A percentile compares a stretch with the other conserved stretches of the same genome.
Conservation (phyloP, 805 yeast genomes). For the Kuraishia floccosa region DNA sequence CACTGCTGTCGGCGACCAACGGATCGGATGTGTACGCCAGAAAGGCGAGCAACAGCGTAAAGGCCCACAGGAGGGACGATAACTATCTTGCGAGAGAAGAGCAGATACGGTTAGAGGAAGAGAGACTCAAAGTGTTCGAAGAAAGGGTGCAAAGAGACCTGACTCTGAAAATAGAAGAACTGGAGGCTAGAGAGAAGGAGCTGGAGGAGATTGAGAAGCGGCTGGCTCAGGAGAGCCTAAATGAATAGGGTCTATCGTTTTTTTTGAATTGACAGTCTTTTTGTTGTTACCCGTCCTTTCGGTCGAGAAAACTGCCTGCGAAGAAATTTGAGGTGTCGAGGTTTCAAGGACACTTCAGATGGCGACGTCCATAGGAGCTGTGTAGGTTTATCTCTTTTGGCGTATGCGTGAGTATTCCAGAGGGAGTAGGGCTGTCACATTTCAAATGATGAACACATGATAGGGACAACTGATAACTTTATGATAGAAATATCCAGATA, state of each 20-base stretch:
- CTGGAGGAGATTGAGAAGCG: constrained; percentile 9
- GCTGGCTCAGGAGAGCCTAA: constrained; percentile 13
- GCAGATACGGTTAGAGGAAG: constrained; percentile 83
- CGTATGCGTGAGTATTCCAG: too few relatives aligned
- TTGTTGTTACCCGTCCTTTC: too few relatives aligned
- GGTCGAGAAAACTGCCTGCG: too few relatives aligned
- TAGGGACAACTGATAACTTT: too few relatives aligned
- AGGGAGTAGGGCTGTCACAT: too few relatives aligned
- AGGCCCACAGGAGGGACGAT: background rate
- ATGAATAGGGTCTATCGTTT: background rate
- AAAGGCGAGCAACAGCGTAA: background rate
- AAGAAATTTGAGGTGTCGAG: too few relatives aligned
- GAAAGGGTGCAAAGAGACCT: constrained; percentile 84
- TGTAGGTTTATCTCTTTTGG: too few relatives aligned
- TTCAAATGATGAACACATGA: too few relatives aligned
- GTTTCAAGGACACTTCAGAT: too few relatives aligned
- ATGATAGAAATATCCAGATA: too few relatives aligned
- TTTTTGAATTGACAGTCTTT: background rate
- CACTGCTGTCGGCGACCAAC: background rate
- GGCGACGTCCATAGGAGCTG: too few relatives aligned
- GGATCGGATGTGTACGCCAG: background rate
- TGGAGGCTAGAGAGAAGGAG: constrained; percentile 30
- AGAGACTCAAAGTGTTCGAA: constrained; percentile 75
- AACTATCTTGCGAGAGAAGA: constrained; percentile 48
- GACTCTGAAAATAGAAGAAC: constrained; percentile 68